Conservation (phyloP, 352 stramenopile genomes). For the Globisporangium solare region DNA sequence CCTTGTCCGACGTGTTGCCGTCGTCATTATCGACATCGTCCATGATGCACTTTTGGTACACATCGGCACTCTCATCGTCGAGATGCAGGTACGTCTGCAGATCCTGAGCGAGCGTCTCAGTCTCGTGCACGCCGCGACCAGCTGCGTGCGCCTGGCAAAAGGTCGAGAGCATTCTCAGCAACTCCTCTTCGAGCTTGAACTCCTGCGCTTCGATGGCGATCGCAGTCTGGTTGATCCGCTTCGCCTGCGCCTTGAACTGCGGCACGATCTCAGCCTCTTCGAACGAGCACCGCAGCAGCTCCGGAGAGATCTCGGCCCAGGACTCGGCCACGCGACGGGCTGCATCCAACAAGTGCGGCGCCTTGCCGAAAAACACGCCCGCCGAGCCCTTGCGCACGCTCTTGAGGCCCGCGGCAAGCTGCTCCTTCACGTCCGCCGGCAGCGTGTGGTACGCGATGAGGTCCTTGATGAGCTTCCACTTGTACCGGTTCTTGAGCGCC, state of each 20-base stretch:
- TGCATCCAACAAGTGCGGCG: constrained; percentile 21
- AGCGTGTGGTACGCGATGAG: constrained; percentile 17
- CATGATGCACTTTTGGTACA: constrained; percentile 14
- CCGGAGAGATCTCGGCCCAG: constrained; percentile 13
- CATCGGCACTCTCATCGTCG: constrained; percentile 9
- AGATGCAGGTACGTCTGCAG: constrained; percentile 13
- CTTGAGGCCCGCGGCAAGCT: constrained; percentile 5
- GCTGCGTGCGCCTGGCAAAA: not conserved
- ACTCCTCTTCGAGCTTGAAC: constrained; percentile 8
- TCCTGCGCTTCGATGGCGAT: constrained; percentile 10
- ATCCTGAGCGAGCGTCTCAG: constrained; percentile 5
- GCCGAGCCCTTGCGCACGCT: constrained; percentile 7
- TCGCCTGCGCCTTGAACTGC: constrained; percentile 1
- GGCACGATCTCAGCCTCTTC: constrained; percentile 6
- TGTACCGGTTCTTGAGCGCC: constrained; percentile 26
- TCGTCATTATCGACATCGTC: constrained; percentile 9
- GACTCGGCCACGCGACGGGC: constrained; percentile 14
- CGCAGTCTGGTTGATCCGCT: not conserved
- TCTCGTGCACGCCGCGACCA: not conserved
- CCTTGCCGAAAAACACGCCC: constrained; percentile 16
- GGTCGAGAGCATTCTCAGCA: constrained; percentile 5
- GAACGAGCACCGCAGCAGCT: constrained; percentile 13
- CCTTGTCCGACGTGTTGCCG: not conserved
- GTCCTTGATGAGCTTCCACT: constrained; percentile 16
- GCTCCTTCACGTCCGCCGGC: constrained; percentile 5